Percentiles rank a stretch among this genome's conserved stretches.
Evolutionary conservation across 345 rosid genomes (phyloP).

Genomic region (Salix brachista): DNA sequence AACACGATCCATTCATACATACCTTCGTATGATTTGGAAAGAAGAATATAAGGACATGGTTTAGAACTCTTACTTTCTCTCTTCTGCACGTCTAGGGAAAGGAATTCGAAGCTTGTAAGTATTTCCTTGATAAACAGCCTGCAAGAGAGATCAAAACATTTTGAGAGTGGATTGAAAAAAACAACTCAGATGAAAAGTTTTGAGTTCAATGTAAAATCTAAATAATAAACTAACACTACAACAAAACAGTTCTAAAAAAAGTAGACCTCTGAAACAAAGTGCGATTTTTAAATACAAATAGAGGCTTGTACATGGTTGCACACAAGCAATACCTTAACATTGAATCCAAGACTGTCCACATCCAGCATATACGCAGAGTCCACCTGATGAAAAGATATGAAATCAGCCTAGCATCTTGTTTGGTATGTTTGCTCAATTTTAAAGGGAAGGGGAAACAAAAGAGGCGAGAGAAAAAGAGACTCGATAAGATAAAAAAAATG

Average conservation of each 20-base stretch:
- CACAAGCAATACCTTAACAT: constrained; percentile 60
- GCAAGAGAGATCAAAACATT: background rate
- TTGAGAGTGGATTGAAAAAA: background rate
- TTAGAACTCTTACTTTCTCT: constrained; percentile 60
- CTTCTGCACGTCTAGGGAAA: constrained; percentile 71
- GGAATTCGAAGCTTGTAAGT: constrained; percentile 80
- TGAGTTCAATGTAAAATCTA: background rate
- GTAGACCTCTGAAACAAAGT: background rate
- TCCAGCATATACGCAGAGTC: constrained; percentile 82
- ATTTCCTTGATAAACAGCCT: constrained; percentile 71
- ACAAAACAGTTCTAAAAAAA: background rate
- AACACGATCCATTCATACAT: background rate
- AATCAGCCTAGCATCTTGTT: background rate
- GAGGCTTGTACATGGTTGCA: background rate
- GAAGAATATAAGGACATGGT: background rate
- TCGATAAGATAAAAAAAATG: background rate
- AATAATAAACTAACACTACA: background rate
- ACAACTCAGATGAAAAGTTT: background rate
- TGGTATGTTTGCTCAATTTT: background rate
- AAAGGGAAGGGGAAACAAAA: background rate
- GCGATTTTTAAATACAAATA: background rate
- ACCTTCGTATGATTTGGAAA: background rate
- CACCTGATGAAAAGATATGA: constrained; percentile 49
- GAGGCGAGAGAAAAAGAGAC: background rate
- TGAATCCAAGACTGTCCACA: constrained; percentile 89